These are phyloP conservation scores for Rhododendron vialii DNA, from an alignment of 148 eudicot species.

Conservation along the genomic window DNA sequence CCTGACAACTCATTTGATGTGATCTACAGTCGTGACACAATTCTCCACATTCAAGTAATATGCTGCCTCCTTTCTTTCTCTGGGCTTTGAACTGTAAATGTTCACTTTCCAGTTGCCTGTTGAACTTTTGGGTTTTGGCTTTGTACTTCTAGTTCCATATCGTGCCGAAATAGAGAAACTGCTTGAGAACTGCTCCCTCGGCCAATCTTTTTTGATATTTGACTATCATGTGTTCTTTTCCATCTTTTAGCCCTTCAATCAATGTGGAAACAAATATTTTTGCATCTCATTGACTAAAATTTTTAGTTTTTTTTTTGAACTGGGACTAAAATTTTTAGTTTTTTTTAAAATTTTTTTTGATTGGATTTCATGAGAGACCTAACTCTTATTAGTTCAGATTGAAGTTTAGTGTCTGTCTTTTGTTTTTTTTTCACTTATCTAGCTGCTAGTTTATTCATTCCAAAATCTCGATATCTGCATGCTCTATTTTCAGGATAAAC, in stretches of 20 bases:
- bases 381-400: neutral
- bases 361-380: neutral
- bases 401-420: neutral
- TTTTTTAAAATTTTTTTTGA: neutral
- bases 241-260: neutral
- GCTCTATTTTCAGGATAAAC: slow-evolving; percentile 70
- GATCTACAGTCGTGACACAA: slow-evolving; percentile 97
- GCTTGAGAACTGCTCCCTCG: neutral
- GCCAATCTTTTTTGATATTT: neutral
- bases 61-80: neutral
- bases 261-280: neutral
- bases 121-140: neutral
- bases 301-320: neutral
- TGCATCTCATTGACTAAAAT: neutral
- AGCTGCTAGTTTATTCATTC: neutral
- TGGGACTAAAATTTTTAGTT: neutral
- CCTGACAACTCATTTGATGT: slow-evolving; percentile 78
- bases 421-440: neutral
- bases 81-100: neutral
- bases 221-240: neutral
- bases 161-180: neutral
- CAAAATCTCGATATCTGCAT: neutral
- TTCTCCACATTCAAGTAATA: slow-evolving; percentile 91
- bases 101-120: neutral
- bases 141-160: neutral